These are phyloP conservation scores for Neotropicomus parvogracilis DNA, from an alignment of 1,284 basidiomycete species.

Conservation along the genomic window DNA sequence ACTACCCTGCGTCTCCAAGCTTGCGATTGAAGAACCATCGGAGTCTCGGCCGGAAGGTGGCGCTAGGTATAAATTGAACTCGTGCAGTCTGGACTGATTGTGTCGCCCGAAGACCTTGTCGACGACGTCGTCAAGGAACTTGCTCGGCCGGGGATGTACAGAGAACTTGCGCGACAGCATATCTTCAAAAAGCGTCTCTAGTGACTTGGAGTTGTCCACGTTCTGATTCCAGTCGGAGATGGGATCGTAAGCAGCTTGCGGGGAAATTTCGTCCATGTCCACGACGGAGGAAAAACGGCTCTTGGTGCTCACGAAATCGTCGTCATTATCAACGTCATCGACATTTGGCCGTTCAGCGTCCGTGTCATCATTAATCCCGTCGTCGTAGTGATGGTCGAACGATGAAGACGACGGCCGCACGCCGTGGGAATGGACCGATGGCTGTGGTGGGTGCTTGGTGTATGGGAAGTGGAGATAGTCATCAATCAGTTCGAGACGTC, in stretches of 20 bases:
- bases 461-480: conserved; percentile 66
- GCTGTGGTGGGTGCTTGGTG: conserved; percentile 26
- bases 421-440: conserved; percentile 7
- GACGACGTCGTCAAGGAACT: conserved; percentile 43
- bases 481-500: conserved; percentile 67
- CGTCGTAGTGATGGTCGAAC: conserved; percentile 13
- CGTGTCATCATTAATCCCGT: conserved; percentile 2
- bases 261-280: conserved; percentile 14
- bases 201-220: conserved; percentile 36
- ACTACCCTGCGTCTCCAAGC: conserved; percentile 22
- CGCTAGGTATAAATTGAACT: conserved; percentile 54
- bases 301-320: conserved; percentile 34
- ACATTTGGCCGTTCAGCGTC: conserved; percentile 6
- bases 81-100: conserved; percentile 37
- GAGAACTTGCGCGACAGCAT: conserved; percentile 50
- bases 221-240: conserved; percentile 36
- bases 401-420: conserved; percentile 13
- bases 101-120: conserved; percentile 48
- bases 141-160: conserved; percentile 47
- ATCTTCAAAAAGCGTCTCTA: conserved; percentile 50
- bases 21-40: conserved; percentile 27
- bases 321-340: conserved; percentile 16
- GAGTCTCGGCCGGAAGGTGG: conserved; percentile 35
- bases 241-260: conserved; percentile 20
- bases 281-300: conserved; percentile 27